These are phyloP conservation scores for Entomortierella chlamydospora DNA, from an alignment of 192 early-diverging fungal species.

Conservation along the genomic window DNA sequence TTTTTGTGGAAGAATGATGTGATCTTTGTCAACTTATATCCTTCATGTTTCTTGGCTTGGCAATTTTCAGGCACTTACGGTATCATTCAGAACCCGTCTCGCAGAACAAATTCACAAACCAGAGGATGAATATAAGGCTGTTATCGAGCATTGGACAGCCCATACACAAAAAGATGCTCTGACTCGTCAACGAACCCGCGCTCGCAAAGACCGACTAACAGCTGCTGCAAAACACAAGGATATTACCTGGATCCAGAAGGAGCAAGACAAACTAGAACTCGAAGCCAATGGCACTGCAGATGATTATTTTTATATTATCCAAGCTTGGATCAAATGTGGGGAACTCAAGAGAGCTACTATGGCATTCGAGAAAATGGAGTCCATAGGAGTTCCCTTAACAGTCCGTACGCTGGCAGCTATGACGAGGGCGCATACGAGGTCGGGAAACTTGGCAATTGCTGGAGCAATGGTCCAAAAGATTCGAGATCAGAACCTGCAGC, in stretches of 20 bases:
- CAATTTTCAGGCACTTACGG: slow-evolving; percentile 37
- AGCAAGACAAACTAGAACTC: slow-evolving; percentile 36
- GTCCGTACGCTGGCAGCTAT: slow-evolving; percentile 33
- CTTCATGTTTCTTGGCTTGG: neutral
- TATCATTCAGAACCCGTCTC: slow-evolving; percentile 42
- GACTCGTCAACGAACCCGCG: slow-evolving; percentile 30
- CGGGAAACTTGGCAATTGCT: slow-evolving; percentile 34
- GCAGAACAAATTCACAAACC: slow-evolving; percentile 52
- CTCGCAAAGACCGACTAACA: slow-evolving; percentile 35
- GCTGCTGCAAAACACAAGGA: slow-evolving; percentile 41
- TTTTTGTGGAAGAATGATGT: neutral
- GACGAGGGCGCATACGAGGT: slow-evolving; percentile 34
- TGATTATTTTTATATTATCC: slow-evolving; percentile 49
- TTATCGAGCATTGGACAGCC: slow-evolving; percentile 50
- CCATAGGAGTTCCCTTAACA: slow-evolving; percentile 14
- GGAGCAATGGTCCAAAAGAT: slow-evolving; percentile 49
- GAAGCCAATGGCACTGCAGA: slow-evolving; percentile 31
- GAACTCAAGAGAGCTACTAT: slow-evolving; percentile 47
- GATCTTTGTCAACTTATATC: neutral
- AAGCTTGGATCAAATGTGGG: slow-evolving; percentile 47
- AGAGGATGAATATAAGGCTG: slow-evolving; percentile 49
- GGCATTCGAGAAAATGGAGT: slow-evolving; percentile 47
- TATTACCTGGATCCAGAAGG: slow-evolving; percentile 38
- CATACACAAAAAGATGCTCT: slow-evolving; percentile 38
- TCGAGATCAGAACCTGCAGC: slow-evolving; percentile 19